Evolutionary conservation across 78 protist species (phyloP).

Genomic region (Speleostelium caveatum): DNA sequence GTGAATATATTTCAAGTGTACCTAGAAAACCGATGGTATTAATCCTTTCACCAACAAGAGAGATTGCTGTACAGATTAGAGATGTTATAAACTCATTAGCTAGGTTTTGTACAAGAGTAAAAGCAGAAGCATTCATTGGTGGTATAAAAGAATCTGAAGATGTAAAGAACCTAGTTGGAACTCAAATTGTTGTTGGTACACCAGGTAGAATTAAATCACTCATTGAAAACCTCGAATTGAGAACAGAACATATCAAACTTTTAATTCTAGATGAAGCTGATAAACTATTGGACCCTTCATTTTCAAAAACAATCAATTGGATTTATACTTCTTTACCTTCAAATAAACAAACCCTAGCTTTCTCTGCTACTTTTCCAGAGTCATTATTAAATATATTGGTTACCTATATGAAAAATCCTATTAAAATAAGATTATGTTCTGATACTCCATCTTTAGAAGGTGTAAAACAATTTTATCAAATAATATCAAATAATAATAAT

Average conservation of each 20-base stretch:
- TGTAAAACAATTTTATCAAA: constrained; percentile 66
- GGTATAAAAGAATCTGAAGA: constrained; percentile 30
- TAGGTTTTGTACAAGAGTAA: constrained; percentile 4
- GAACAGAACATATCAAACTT: constrained; percentile 53
- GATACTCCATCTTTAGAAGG: constrained; percentile 58
- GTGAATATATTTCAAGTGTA: constrained; percentile 37
- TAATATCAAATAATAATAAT: background rate
- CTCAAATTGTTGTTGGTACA: constrained; percentile 97
- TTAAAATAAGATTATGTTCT: constrained; percentile 25
- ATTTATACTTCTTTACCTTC: constrained; percentile 21
- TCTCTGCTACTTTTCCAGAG: constrained; percentile 65
- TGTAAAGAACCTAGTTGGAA: constrained; percentile 4
- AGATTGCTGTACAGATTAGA: constrained; percentile 72
- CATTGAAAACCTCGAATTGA: constrained; percentile 12
- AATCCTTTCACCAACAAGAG: constrained; percentile 75
- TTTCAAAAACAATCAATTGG: constrained; percentile 59
- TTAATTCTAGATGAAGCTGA: constrained; percentile 94
- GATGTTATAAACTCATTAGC: constrained; percentile 19
- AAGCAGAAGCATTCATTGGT: constrained; percentile 56
- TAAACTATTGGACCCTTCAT: constrained; percentile 78
- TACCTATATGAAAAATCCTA: constrained; percentile 21
- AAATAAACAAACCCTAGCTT: constrained; percentile 27
- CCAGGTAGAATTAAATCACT: constrained; percentile 96
- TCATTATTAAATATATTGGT: constrained; percentile 22
- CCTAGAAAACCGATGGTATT: constrained; percentile 54